These are phyloP conservation scores for Cladosporium sp. DNA, from an alignment of 2,329 filamentous ascomycete species.

Conservation along the genomic window DNA sequence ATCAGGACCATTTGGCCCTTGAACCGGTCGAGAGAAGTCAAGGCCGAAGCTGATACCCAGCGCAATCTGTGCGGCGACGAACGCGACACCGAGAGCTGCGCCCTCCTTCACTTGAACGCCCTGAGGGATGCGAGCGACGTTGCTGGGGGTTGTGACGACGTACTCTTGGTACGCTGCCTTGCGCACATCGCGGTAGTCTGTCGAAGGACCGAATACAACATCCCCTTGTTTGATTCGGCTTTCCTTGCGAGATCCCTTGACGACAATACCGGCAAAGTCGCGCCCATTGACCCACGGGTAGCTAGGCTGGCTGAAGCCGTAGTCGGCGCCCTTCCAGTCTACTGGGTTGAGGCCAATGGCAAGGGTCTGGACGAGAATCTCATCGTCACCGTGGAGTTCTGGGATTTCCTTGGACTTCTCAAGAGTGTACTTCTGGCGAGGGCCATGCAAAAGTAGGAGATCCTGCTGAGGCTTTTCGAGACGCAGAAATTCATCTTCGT, in stretches of 20 bases:
- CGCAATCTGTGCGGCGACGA: constrained; percentile 61
- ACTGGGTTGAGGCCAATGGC: constrained; percentile 70
- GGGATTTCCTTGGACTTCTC: constrained; percentile 26
- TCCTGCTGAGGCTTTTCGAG: constrained; percentile 29
- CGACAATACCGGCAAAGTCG: constrained; percentile 61
- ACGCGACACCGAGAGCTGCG: constrained; percentile 63
- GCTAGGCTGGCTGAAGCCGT: constrained; percentile 61
- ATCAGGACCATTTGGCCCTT: constrained; percentile 49
- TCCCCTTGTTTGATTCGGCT: constrained; percentile 53
- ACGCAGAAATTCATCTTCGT: constrained; percentile 27
- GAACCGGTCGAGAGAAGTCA: constrained; percentile 48
- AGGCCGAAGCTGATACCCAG: constrained; percentile 65
- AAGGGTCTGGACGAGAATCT: constrained; percentile 57
- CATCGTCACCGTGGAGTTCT: constrained; percentile 34
- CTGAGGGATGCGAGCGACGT: constrained; percentile 56
- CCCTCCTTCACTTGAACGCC: constrained; percentile 49
- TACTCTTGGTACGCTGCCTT: constrained; percentile 70
- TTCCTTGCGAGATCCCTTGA: constrained; percentile 38
- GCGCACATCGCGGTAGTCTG: constrained; percentile 65
- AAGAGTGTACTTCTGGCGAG: constrained; percentile 30
- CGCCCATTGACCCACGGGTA: constrained; percentile 64
- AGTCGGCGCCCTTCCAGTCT: constrained; percentile 66
- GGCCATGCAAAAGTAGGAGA: constrained; percentile 30
- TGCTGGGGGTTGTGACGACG: constrained; percentile 58
- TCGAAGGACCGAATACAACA: constrained; percentile 58